Evolutionary conservation across 306 rosid species (phyloP), one percentile per base, ranked within the genome.

Genomic region (Hippophae tibetana): DNA sequence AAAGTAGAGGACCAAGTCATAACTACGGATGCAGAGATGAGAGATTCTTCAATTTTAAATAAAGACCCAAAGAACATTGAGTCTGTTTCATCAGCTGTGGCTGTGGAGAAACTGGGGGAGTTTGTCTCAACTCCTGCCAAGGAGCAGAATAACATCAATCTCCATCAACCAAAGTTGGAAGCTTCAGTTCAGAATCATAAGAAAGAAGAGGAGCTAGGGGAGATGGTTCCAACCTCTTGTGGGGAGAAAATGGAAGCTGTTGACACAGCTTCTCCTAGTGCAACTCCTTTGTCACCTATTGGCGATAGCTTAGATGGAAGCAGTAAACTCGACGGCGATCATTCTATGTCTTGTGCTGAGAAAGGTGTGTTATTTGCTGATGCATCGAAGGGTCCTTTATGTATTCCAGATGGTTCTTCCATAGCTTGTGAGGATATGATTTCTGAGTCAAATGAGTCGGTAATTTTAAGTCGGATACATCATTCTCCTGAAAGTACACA

Each of bases 401-500:
- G 72, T 70, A 73, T 66, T 73, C 78, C 75, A 71, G 95, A 77
- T 66, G 88, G 89, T 71, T 80, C 89, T 66, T 74, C 83, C 70
- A 82, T 84, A 82, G 82, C 78, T 76, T 85, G 87, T 88, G 99
- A 83, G 86, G 80, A 83, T 81, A 74, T 92, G 84, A 84, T 84
- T 79, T 75, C 89, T 68, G 88, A 81, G 80, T 78, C 95, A 74
- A 90, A 79, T 75, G 97, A 87, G 86, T 86, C 95, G 71, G 89
- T 93, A 75, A 89, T 86, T 88, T 82, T 88, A 78, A 93, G 90
- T 90, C 94, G 96, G 97, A 86, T 93, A 88, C 99, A 88, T 93
- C 90, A 88, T 93, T 93, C 97, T 82, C 93, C 99, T 84, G 99
- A 93, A 93, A 93, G 97, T 93, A 93, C 99, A 93, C 97, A 82